Percentiles rank a stretch among this genome's conserved stretches.
phyloP scores from a whole-genome alignment of 441 rosid species.

The Kokia cookei region DNA sequence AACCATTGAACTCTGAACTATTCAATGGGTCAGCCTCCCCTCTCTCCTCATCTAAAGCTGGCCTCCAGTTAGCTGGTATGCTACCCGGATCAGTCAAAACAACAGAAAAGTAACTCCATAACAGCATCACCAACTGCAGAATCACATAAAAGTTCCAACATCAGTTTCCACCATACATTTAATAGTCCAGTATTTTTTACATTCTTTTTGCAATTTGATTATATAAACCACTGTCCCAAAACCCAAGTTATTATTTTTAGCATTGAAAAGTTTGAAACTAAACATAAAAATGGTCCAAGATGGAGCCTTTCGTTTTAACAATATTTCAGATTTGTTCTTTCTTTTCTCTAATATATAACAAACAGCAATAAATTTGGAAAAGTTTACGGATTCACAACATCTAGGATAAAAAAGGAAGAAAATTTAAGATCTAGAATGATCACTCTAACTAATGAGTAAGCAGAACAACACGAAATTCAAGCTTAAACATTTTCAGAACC shows the following conservation, averaged over 20 bases:
- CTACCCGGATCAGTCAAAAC: conserved; percentile 80
- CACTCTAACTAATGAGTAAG: neutral
- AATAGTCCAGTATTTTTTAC: neutral
- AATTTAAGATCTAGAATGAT: conserved; percentile 3
- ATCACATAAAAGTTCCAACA: conserved; percentile 9
- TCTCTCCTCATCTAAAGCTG: conserved; percentile 60
- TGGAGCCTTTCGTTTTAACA: neutral
- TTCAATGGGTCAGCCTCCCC: conserved; percentile 64
- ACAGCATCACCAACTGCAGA: conserved; percentile 67
- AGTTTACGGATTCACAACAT: neutral
- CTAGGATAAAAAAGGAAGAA: neutral
- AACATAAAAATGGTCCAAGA: neutral
- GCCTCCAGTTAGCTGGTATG: conserved; percentile 77
- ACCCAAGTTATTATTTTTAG: neutral
- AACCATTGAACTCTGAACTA: conserved; percentile 41
- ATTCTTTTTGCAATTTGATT: neutral
- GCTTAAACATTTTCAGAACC: neutral
- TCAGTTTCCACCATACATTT: neutral
- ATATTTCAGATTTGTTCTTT: neutral
- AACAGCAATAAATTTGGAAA: neutral
- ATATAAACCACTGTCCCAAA: neutral
- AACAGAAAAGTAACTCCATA: conserved; percentile 86
- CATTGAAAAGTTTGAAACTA: neutral
- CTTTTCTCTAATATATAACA: neutral
- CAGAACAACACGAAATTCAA: neutral